These are phyloP conservation scores for Phytophthora pistaciae DNA, from an alignment of 352 stramenopile species.

Conservation along the genomic window DNA sequence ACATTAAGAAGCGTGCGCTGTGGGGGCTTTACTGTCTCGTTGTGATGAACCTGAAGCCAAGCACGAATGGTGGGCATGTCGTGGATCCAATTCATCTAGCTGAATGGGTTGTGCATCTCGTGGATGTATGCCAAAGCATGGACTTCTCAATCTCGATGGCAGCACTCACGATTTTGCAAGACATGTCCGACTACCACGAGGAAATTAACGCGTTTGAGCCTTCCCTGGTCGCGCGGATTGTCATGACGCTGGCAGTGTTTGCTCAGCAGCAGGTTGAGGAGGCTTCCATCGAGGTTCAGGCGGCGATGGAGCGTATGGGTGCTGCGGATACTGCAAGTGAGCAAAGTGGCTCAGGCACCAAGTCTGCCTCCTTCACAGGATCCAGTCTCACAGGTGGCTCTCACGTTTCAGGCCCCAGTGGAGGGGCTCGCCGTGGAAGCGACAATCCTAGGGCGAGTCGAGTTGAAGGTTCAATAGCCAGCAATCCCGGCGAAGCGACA, in stretches of 20 bases:
- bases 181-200: conserved; percentile 80
- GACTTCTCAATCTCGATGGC: conserved; percentile 86
- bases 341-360: conserved; percentile 24
- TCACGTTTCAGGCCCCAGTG: conserved; percentile 13
- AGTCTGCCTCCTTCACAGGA: conserved; percentile 43
- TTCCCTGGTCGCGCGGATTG: conserved; percentile 77
- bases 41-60: conserved; percentile 67
- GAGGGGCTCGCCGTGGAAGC: conserved; percentile 46
- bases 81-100: conserved; percentile 62
- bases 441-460: conserved; percentile 57
- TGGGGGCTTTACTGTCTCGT: conserved; percentile 85
- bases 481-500: conserved; percentile 41
- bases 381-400: conserved; percentile 35
- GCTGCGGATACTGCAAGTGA: conserved; percentile 25
- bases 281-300: conserved; percentile 87
- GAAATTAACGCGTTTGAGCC: conserved; percentile 77
- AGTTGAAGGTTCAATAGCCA: conserved; percentile 38
- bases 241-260: conserved; percentile 89
- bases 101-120: conserved; percentile 84
- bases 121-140: conserved; percentile 79
- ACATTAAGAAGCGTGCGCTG: conserved; percentile 84
- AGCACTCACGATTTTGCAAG: conserved; percentile 80
- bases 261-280: conserved; percentile 90
- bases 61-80: conserved; percentile 31
- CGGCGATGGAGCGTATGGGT: conserved; percentile 71